Base-by-base conservation (phyloP, 2,329 filamentous ascomycete species). In the Ophiostoma montium region DNA sequence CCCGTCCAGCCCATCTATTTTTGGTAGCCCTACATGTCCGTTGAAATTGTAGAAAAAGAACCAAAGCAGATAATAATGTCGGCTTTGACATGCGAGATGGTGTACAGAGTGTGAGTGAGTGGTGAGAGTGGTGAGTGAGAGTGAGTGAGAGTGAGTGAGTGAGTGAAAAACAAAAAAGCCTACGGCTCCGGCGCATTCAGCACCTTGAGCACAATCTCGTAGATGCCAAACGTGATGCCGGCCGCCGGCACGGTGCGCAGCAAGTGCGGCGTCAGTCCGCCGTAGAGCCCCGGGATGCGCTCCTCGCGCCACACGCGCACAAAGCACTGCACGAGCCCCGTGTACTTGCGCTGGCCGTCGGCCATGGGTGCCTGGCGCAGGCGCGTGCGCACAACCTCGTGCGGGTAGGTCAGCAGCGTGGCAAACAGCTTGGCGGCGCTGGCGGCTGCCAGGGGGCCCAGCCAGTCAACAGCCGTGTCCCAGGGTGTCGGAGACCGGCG, bases 171-270 rank as follows among this genome's bases (percentile, higher is more conserved):
- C 3, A 33, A 33, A 33, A 33, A 15, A 15, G 8, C 32, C 46
- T 27, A 48, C 35, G 31, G 23, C 42, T 50, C 52, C 1, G 51
- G 53, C 11, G 46, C 38, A 23, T 56, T 56, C 13, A 56, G 52
- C 10, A 56, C 39, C 47, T 56, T 56, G 30, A 56, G 47, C 18
- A 55, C 53, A 27, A 55, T 53, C 60, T 79, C 75, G 59, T 79
- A 95, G 71, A 92, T 92, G 65, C 87, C 88, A 64, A 95, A 95
- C 85, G 94, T 95, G 63, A 96, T 94, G 57, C 86, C 88, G 8
- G 90, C 88, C 57, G 85, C 92, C 1, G 90, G 90, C 6, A 95
- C 89, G 7, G 89, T 89, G 53, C 89, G 76, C 65, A 95, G 77
- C 59, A 96, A 78, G 62, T 96, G 90, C 43, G 90, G 88, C 13